Conservation (phyloP, 805 yeast genomes). For the Kregervanrija fluxuum region DNA sequence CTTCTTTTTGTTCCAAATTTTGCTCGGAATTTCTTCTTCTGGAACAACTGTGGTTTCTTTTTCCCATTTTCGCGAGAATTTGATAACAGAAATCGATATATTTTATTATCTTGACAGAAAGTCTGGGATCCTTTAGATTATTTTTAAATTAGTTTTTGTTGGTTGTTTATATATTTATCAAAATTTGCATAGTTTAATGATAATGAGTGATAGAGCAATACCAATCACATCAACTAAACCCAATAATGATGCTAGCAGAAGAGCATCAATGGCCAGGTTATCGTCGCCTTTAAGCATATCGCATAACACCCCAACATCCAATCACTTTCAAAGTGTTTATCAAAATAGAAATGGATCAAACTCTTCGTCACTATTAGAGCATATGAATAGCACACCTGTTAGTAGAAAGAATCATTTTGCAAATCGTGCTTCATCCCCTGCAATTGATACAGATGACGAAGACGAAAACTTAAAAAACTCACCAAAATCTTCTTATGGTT, state of each 20-base stretch:
- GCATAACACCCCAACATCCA: slow-evolving; percentile 10
- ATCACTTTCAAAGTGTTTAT: slow-evolving; percentile 3
- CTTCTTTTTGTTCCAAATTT: too few relatives aligned
- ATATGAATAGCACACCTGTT: neutral
- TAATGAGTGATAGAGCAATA: slow-evolving; percentile 1
- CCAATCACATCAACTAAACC: slow-evolving; percentile 3
- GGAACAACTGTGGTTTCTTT: too few relatives aligned
- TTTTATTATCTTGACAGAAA: too few relatives aligned
- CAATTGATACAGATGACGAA: slow-evolving; percentile 14
- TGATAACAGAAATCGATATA: too few relatives aligned
- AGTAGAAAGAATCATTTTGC: slow-evolving; percentile 2
- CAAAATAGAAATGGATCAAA: slow-evolving; percentile 16
- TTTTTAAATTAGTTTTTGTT: too few relatives aligned
- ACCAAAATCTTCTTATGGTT: slow-evolving; percentile 16
- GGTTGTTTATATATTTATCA: too few relatives aligned
- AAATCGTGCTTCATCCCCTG: slow-evolving; percentile 13
- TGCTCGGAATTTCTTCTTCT: too few relatives aligned
- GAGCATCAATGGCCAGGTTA: slow-evolving; percentile 29
- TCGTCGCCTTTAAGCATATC: slow-evolving; percentile 19
- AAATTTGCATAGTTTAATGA: too few relatives aligned
- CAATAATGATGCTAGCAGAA: slow-evolving; percentile 15
- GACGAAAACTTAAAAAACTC: neutral
- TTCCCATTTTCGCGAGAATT: too few relatives aligned
- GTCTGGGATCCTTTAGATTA: too few relatives aligned
- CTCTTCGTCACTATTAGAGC: slow-evolving; percentile 10